phyloP scores from a whole-genome alignment of 2,329 filamentous ascomycete genomes.

The Nothopassalora personata region DNA sequence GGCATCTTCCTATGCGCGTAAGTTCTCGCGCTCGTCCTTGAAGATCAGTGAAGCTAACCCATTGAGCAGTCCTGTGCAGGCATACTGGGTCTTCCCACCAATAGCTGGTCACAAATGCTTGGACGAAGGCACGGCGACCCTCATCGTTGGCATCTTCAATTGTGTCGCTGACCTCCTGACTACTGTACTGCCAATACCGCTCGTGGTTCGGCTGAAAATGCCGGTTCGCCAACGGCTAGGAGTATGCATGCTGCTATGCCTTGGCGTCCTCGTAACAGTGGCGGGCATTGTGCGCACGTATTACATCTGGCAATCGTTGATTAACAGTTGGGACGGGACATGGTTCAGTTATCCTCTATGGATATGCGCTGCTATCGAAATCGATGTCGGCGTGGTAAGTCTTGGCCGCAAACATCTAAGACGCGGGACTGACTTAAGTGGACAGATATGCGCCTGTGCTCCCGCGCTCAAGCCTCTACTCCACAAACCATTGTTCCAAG shows the following conservation, averaged over 20 bases:
- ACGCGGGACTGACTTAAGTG: background rate
- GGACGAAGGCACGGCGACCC: conserved; percentile 37
- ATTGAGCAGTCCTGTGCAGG: conserved; percentile 32
- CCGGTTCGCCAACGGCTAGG: conserved; percentile 36
- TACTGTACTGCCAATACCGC: conserved; percentile 41
- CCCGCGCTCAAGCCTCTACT: conserved; percentile 34
- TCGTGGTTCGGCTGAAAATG: conserved; percentile 41
- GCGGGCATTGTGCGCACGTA: conserved; percentile 41
- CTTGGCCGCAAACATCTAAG: background rate
- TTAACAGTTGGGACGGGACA: conserved; percentile 40
- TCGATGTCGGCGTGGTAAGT: conserved; percentile 44
- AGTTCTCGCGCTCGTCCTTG: conserved; percentile 11
- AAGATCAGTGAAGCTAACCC: background rate
- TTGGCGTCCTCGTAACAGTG: conserved; percentile 40
- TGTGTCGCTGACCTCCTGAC: conserved; percentile 40
- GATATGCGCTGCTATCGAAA: conserved; percentile 44
- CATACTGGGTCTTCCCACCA: conserved; percentile 39
- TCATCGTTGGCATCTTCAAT: conserved; percentile 41
- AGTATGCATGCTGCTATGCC: conserved; percentile 36
- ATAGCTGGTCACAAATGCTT: conserved; percentile 34
- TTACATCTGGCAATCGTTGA: conserved; percentile 40
- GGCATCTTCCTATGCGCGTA: conserved; percentile 38
- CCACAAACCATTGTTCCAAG: conserved; percentile 18
- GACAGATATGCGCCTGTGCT: conserved; percentile 35
- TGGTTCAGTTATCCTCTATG: conserved; percentile 45